phyloP scores from a whole-genome alignment of 2,329 filamentous ascomycete species.

The Fusarium sp. region DNA sequence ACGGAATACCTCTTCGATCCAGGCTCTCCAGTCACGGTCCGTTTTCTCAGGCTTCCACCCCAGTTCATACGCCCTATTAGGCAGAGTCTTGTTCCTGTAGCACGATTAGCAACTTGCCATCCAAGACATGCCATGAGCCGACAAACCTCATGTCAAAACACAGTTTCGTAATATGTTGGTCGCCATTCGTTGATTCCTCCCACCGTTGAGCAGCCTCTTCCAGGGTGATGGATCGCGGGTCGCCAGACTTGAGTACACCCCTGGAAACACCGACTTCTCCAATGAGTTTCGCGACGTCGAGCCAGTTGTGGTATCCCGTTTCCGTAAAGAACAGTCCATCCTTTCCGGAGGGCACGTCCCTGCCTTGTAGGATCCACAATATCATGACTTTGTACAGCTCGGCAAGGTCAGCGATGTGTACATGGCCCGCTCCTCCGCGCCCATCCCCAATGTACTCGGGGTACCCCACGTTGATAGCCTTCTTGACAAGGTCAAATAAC shows the following conservation, averaged over 20 bases:
- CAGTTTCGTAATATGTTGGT: background rate
- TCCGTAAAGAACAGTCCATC: constrained; percentile 18
- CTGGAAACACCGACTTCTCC: background rate
- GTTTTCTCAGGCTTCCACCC: constrained; percentile 13
- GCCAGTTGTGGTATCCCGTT: constrained; percentile 11
- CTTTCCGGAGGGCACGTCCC: background rate
- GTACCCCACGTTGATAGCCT: background rate
- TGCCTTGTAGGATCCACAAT: background rate
- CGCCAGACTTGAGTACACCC: background rate
- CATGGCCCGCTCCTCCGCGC: background rate
- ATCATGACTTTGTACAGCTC: constrained; percentile 18
- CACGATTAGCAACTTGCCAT: background rate
- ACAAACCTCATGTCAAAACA: constrained; percentile 14
- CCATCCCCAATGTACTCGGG: background rate
- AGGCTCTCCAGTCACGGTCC: background rate
- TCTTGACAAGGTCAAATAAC: background rate
- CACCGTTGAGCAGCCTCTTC: constrained; percentile 7
- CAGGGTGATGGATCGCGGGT: background rate
- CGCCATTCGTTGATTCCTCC: background rate
- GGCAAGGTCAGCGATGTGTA: constrained; percentile 14
- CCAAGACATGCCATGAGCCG: too few relatives aligned
- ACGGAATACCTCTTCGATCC: constrained; percentile 1
- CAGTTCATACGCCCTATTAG: background rate
- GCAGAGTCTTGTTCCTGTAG: constrained; percentile 3
- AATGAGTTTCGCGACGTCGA: constrained; percentile 2